Conservation (phyloP, 805 yeast species). For the Kodamaea lidongshanica region DNA sequence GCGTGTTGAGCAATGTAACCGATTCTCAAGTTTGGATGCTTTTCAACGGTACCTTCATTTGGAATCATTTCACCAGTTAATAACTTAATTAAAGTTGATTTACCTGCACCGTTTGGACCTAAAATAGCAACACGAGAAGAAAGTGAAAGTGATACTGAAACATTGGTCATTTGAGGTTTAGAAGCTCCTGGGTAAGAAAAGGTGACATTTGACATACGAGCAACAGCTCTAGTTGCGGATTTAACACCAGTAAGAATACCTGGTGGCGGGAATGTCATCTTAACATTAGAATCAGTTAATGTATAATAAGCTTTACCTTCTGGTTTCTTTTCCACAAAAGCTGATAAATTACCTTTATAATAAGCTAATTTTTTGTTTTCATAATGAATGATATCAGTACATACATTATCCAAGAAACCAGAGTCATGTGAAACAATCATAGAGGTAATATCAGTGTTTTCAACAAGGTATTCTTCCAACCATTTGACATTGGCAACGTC, state of each 20-base stretch:
- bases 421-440: slow-evolving; percentile 97
- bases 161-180: slow-evolving; percentile 72
- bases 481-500: slow-evolving; percentile 91
- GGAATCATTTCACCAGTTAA: slow-evolving; percentile 91
- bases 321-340: slow-evolving; percentile 85
- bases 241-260: slow-evolving; percentile 97
- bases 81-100: slow-evolving; percentile 88
- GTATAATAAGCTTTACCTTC: slow-evolving; percentile 96
- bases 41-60: slow-evolving; percentile 82
- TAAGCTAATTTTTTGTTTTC: slow-evolving; percentile 91
- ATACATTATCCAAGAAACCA: slow-evolving; percentile 89
- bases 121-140: slow-evolving; percentile 96
- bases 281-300: slow-evolving; percentile 82
- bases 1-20: slow-evolving; percentile 99
- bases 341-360: slow-evolving; percentile 93
- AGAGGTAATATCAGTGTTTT: slow-evolving; percentile 83
- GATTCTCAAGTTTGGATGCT: slow-evolving; percentile 95
- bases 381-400: slow-evolving; percentile 95
- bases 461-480: slow-evolving; percentile 82
- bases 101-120: slow-evolving; percentile 99
- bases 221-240: slow-evolving; percentile 90
- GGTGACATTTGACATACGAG: slow-evolving; percentile 77
- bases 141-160: slow-evolving; percentile 84
- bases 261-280: slow-evolving; percentile 98
- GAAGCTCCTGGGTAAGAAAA: slow-evolving; percentile 86